Percentiles rank a stretch among this genome's conserved stretches.
phyloP scores from a whole-genome alignment of 345 rosid genomes.

The Ceriops decandra region DNA sequence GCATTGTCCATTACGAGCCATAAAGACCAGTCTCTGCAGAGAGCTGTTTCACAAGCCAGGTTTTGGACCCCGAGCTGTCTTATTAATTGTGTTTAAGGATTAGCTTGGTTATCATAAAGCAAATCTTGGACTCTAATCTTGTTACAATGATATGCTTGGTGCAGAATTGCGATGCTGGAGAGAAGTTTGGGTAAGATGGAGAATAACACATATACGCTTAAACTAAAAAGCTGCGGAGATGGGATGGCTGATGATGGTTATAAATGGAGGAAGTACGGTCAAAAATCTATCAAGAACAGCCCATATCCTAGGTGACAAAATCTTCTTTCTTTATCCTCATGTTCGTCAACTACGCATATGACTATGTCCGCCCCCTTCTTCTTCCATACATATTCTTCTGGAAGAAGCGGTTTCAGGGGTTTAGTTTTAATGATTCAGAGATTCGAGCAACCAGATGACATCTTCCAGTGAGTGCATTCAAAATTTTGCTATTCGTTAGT shows the following conservation, averaged over 20 bases:
- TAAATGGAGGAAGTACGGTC: constrained; percentile 96
- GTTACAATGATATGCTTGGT: neutral
- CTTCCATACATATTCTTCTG: no score
- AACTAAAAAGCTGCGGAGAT: constrained; percentile 51
- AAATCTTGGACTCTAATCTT: neutral
- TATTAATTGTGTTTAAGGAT: no score
- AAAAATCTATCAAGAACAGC: constrained; percentile 80
- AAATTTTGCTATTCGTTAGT: no score
- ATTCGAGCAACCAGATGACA: no score
- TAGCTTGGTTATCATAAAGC: neutral
- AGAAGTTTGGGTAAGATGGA: constrained; percentile 45
- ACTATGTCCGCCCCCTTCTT: no score
- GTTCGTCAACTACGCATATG: neutral
- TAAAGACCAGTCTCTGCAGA: constrained; percentile 16
- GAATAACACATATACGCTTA: constrained; percentile 58
- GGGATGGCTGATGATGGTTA: constrained; percentile 80
- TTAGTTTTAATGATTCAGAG: no score
- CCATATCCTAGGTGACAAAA: constrained; percentile 67
- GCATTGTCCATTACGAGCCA: constrained; percentile 33
- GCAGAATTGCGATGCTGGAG: constrained; percentile 26
- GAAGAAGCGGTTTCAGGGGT: no score
- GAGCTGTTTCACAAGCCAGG: constrained; percentile 34
- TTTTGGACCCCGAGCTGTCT: neutral
- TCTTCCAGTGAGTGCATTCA: no score
- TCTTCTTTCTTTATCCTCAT: neutral